Evolutionary conservation across 2,329 filamentous ascomycete genomes (phyloP).

Genomic region (Dothistroma pini): DNA sequence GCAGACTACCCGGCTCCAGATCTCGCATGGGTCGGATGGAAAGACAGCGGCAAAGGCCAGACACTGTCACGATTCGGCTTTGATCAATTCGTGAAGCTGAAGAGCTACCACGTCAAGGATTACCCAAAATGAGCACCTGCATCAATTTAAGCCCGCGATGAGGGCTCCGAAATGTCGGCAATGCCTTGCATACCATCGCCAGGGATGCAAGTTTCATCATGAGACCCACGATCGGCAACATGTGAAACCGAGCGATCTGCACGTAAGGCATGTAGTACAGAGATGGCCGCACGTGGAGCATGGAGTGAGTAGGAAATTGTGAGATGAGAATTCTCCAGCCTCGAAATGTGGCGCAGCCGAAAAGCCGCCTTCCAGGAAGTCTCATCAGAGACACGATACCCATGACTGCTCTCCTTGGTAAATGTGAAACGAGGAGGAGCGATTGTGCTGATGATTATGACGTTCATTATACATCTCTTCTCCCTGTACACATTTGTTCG

Average conservation of each 20-base stretch:
- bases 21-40: constrained; percentile 71
- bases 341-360: constrained; percentile 4
- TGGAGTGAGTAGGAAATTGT: constrained; percentile 2
- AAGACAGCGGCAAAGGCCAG: constrained; percentile 89
- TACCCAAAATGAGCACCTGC: constrained; percentile 47
- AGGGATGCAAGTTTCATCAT: constrained; percentile 5
- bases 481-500: not conserved
- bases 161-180: not conserved
- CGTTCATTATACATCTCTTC: not conserved
- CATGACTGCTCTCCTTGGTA: not conserved
- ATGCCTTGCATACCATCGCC: constrained; percentile 2
- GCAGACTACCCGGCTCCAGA: constrained; percentile 86
- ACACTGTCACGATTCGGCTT: constrained; percentile 88
- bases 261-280: constrained; percentile 8
- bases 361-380: not conserved
- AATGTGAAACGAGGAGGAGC: constrained; percentile 1
- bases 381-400: not conserved
- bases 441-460: not conserved
- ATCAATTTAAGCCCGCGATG: not conserved
- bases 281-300: not conserved
- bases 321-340: constrained; percentile 1
- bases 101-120: constrained; percentile 92
- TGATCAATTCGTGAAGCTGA: constrained; percentile 92
- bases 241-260: constrained; percentile 6
- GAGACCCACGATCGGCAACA: not conserved